These are phyloP conservation scores for Xylaria venustula DNA, from an alignment of 495 filamentous ascomycete species.

Conservation along the genomic window DNA sequence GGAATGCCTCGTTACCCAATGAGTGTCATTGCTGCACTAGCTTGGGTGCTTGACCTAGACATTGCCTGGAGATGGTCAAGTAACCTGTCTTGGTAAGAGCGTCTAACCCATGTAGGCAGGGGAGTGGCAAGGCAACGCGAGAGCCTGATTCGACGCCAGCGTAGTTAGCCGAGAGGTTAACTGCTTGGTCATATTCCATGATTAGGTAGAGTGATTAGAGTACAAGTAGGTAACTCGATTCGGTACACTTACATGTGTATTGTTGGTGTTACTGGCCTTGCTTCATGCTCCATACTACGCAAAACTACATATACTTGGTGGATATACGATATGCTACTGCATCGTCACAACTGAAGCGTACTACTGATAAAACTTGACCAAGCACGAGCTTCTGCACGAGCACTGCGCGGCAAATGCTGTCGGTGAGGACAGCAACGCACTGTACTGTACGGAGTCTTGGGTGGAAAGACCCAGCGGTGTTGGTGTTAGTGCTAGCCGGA, in stretches of 20 bases:
- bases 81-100: background rate
- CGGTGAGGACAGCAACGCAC: background rate
- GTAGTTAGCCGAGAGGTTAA: no score
- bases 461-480: background rate
- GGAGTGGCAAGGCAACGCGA: constrained; percentile 1
- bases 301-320: no score
- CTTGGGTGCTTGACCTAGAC: no score
- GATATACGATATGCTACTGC: no score
- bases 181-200: no score
- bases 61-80: background rate
- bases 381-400: background rate
- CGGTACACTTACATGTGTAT: no score
- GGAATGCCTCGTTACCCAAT: background rate
- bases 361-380: no score
- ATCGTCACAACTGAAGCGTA: no score
- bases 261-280: no score
- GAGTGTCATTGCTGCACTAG: background rate
- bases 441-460: constrained; percentile 1
- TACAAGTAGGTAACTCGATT: no score
- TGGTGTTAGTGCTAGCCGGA: constrained; percentile 5
- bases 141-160: background rate
- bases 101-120: background rate
- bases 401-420: background rate
- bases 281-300: no score
- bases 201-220: no score